These are phyloP conservation scores for Macaranga tanarius DNA, from an alignment of 441 rosid species.

Conservation along the genomic window DNA sequence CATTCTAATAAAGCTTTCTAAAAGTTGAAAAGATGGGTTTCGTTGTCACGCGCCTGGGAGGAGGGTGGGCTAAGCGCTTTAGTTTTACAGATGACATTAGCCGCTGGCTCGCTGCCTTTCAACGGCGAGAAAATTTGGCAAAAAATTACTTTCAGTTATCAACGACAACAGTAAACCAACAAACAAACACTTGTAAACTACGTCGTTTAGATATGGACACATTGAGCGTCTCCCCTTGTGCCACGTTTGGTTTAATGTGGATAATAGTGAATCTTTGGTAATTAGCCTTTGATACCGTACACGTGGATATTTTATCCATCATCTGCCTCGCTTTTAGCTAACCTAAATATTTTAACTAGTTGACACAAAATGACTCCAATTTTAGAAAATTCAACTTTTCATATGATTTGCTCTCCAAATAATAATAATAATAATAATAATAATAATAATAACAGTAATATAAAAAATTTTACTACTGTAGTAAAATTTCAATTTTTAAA, in stretches of 20 bases:
- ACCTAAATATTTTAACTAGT: too few species aligned
- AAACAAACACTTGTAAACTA: not conserved
- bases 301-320: constrained; percentile 28
- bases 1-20: too few species aligned
- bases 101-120: constrained; percentile 37
- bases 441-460: too few species aligned
- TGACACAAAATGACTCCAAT: too few species aligned
- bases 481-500: too few species aligned
- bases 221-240: constrained; percentile 15
- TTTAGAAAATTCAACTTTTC: too few species aligned
- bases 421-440: too few species aligned
- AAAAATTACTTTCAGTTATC: not conserved
- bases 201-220: constrained; percentile 7
- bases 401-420: too few species aligned
- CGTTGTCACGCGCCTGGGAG: constrained; percentile 20
- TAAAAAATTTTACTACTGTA: too few species aligned
- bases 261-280: constrained; percentile 17
- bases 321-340: not conserved
- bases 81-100: constrained; percentile 17
- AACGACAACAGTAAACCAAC: too few species aligned
- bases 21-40: too few species aligned
- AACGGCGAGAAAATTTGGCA: constrained; percentile 21
- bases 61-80: constrained; percentile 3
- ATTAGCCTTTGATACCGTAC: constrained; percentile 19
- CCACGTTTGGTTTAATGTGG: constrained; percentile 34